Conservation (phyloP, 2,329 filamentous ascomycete species). For the Microdochium trichocladiopsis region DNA sequence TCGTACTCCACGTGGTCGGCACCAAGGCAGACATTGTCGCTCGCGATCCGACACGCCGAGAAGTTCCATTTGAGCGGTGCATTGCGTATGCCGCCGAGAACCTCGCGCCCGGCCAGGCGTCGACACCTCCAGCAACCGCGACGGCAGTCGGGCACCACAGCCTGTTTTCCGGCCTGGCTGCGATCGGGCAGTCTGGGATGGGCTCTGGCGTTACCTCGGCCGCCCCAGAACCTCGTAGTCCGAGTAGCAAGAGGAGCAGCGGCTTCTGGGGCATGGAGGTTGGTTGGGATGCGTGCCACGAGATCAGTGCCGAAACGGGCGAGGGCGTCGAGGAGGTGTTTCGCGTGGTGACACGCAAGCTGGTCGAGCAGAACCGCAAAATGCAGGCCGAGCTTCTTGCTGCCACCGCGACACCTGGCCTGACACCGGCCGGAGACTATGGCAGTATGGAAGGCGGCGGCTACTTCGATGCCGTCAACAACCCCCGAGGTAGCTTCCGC, state of each 20-base stretch:
- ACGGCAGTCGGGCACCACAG: conserved; percentile 23
- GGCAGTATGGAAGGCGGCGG: conserved; percentile 30
- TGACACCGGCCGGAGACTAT: conserved; percentile 33
- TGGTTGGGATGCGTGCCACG: conserved; percentile 95
- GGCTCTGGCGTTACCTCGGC: conserved; percentile 11
- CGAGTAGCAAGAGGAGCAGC: conserved; percentile 59
- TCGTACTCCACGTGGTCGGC: conserved; percentile 90
- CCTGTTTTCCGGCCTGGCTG: conserved; percentile 14
- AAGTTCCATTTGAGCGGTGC: conserved; percentile 90
- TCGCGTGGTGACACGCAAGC: conserved; percentile 57
- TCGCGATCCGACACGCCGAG: conserved; percentile 67
- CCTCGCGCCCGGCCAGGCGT: conserved; percentile 63
- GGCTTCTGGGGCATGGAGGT: conserved; percentile 89
- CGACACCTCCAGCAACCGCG: conserved; percentile 62
- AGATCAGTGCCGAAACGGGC: conserved; percentile 88
- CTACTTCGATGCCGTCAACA: conserved; percentile 46
- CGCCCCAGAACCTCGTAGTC: conserved; percentile 45
- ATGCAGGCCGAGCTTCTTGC: conserved; percentile 51
- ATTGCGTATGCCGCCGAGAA: conserved; percentile 95
- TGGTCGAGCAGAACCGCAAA: conserved; percentile 58
- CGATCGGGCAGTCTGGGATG: conserved; percentile 15
- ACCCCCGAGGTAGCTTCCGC: conserved; percentile 45
- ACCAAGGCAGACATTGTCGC: conserved; percentile 90
- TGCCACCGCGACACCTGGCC: conserved; percentile 43
- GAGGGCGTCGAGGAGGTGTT: conserved; percentile 98